phyloP scores from a whole-genome alignment of 192 early-diverging fungal genomes.

The Physocladia obscura region DNA sequence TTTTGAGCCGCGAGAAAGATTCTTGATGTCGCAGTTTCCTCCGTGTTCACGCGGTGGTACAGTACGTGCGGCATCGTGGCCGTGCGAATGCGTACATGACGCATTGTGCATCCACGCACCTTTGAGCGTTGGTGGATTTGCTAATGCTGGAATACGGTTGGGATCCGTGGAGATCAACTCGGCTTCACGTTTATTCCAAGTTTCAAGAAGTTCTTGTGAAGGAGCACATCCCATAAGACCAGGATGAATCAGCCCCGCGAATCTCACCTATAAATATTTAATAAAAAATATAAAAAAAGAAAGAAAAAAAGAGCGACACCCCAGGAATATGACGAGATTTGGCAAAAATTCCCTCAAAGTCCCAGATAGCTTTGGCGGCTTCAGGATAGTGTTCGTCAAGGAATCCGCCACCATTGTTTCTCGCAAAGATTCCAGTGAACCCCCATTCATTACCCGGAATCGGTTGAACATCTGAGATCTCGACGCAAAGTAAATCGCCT shows the following conservation, averaged over 20 bases:
- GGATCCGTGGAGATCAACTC: background rate
- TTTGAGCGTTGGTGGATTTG: background rate
- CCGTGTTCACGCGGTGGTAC: background rate
- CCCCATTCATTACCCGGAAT: background rate
- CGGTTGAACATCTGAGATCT: background rate
- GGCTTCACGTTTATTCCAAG: background rate
- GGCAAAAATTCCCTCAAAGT: background rate
- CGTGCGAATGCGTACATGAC: background rate
- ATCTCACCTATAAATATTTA: background rate
- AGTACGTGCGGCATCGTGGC: background rate
- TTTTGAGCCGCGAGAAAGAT: background rate
- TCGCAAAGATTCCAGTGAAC: background rate
- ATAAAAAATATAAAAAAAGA: background rate
- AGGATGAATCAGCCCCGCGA: background rate
- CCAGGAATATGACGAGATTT: background rate
- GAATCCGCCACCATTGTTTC: background rate
- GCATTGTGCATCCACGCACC: background rate
- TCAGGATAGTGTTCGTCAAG: background rate
- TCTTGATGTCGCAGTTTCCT: background rate
- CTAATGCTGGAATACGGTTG: background rate
- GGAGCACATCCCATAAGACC: background rate
- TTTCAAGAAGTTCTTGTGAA: background rate
- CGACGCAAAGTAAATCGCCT: background rate
- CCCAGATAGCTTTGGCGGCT: background rate
- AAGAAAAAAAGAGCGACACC: background rate